These are phyloP conservation scores for Rhodocollybia butyracea DNA, from an alignment of 768 basidiomycete species.

Conservation along the genomic window DNA sequence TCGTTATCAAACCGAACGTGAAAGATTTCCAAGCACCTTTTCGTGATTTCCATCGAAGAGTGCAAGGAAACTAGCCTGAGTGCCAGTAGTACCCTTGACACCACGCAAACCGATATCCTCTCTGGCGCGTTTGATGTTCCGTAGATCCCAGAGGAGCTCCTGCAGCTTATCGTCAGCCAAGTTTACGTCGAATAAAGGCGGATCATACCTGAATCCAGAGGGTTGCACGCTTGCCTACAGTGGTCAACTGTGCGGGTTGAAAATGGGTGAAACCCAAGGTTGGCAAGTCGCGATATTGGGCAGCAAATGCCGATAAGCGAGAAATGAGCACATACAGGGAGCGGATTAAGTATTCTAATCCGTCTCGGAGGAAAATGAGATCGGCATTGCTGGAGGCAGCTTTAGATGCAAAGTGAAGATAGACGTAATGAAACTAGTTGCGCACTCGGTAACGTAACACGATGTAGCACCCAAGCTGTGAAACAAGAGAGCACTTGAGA, in stretches of 20 bases:
- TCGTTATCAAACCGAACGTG: no score
- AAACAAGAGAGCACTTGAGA: neutral
- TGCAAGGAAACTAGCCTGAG: constrained; percentile 92
- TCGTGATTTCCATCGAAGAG: constrained; percentile 94
- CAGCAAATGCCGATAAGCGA: constrained; percentile 81
- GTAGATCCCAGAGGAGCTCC: constrained; percentile 95
- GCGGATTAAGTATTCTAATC: constrained; percentile 76
- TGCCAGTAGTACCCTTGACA: constrained; percentile 99
- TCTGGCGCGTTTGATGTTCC: constrained; percentile 86
- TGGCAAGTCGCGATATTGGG: constrained; percentile 82
- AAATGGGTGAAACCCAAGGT: constrained; percentile 98
- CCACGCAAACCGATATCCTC: constrained; percentile 96
- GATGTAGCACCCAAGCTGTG: constrained; percentile 91
- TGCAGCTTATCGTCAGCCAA: constrained; percentile 22
- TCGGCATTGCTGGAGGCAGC: constrained; percentile 82
- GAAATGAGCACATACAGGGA: constrained; percentile 91
- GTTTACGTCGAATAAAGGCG: neutral
- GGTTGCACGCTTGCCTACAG: constrained; percentile 95
- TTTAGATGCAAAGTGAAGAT: no score
- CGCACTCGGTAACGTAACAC: constrained; percentile 97
- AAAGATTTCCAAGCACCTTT: no score
- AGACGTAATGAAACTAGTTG: no score
- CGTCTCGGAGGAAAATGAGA: constrained; percentile 92
- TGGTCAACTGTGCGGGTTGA: constrained; percentile 97
- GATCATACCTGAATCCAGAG: constrained; percentile 85